A percentile compares a stretch with the other conserved stretches of the same genome.
These are phyloP conservation scores for Ramichloridium luteum DNA, from an alignment of 2,329 filamentous ascomycete genomes.

Conservation along the genomic window DNA sequence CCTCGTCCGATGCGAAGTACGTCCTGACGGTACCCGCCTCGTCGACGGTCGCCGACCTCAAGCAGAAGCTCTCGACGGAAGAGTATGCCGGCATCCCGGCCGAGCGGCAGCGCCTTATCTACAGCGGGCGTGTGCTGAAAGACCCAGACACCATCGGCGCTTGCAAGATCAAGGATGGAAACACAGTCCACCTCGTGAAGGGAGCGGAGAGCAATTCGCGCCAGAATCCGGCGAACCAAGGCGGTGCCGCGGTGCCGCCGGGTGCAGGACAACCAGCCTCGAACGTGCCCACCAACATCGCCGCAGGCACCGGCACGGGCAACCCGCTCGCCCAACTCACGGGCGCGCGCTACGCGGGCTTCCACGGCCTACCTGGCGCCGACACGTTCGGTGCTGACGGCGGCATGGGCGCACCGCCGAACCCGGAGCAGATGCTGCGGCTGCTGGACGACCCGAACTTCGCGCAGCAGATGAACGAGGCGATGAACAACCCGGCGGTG, in stretches of 20 bases:
- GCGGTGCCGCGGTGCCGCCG: constrained; percentile 27
- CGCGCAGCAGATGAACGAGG: constrained; percentile 80
- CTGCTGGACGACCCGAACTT: constrained; percentile 86
- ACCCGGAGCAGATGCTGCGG: constrained; percentile 66
- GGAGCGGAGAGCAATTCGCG: constrained; percentile 78
- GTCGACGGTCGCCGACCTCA: constrained; percentile 72
- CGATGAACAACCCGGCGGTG: constrained; percentile 87
- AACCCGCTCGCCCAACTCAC: constrained; percentile 85
- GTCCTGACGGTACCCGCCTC: constrained; percentile 66
- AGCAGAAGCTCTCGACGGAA: constrained; percentile 68
- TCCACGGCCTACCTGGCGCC: constrained; percentile 74
- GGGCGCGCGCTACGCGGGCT: constrained; percentile 84
- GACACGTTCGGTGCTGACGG: constrained; percentile 90
- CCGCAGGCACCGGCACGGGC: constrained; percentile 64
- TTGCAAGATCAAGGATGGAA: constrained; percentile 92
- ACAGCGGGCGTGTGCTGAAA: constrained; percentile 93
- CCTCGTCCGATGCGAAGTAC: constrained; percentile 80
- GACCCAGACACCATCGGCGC: constrained; percentile 73
- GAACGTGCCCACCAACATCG: constrained; percentile 63
- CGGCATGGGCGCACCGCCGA: constrained; percentile 81
- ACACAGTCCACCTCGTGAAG: constrained; percentile 94
- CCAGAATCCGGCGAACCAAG: constrained; percentile 43
- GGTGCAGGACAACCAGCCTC: constrained; percentile 39
- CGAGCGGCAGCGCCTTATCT: constrained; percentile 88
- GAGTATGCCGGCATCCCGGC: constrained; percentile 79